Evolutionary conservation across 352 stramenopile species (phyloP).

Genomic region (Pseudoperonospora humuli): DNA sequence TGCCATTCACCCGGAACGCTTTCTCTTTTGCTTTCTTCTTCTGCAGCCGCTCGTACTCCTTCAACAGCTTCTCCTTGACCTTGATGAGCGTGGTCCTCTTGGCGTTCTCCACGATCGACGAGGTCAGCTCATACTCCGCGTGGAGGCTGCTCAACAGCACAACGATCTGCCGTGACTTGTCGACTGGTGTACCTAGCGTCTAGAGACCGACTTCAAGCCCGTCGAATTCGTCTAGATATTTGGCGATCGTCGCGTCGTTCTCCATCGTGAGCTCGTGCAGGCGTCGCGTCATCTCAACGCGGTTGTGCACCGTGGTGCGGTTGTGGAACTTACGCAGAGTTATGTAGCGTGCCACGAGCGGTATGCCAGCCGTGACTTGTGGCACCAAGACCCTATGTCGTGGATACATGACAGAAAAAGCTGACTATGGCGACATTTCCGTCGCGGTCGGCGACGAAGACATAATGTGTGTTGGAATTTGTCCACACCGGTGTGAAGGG

Average conservation of each 20-base stretch:
- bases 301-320: not conserved
- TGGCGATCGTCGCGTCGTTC: not conserved
- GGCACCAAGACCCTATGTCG: not conserved
- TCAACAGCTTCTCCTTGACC: constrained; percentile 23
- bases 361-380: not conserved
- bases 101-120: constrained; percentile 15
- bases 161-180: constrained; percentile 20
- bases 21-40: constrained; percentile 2
- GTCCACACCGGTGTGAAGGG: not conserved
- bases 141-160: constrained; percentile 21
- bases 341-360: not conserved
- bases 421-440: not conserved
- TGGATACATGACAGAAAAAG: not conserved
- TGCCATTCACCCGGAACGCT: not conserved
- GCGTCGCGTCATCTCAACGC: not conserved
- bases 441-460: not conserved
- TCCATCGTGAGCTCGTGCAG: constrained; percentile 9
- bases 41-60: constrained; percentile 12
- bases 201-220: constrained; percentile 19
- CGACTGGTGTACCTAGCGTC: constrained; percentile 9
- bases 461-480: not conserved
- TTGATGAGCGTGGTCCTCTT: constrained; percentile 6
- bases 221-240: constrained; percentile 19
- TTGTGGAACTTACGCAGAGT: not conserved
- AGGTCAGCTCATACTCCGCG: constrained; percentile 18